phyloP scores from a whole-genome alignment of 495 filamentous ascomycete species.

The Xylona heveae region DNA sequence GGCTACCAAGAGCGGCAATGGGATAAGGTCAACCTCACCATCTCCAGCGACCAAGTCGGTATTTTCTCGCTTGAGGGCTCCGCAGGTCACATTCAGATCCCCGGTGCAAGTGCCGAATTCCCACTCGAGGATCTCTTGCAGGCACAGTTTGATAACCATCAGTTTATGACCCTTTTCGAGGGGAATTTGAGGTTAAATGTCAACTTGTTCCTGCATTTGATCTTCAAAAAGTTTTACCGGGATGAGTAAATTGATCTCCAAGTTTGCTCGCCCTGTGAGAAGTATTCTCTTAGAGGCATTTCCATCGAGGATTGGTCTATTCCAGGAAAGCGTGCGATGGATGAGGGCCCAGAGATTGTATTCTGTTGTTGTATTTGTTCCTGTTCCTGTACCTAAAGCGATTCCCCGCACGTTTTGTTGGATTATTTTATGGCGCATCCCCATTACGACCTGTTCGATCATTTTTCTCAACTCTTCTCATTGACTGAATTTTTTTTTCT shows the following conservation, averaged over 20 bases:
- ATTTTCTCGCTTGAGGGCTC: slow-evolving; percentile 86
- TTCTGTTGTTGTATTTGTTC: too few species aligned
- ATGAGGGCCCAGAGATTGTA: too few species aligned
- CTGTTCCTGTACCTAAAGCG: too few species aligned
- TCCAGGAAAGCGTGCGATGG: too few species aligned
- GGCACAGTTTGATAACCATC: slow-evolving; percentile 88
- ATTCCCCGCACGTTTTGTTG: too few species aligned
- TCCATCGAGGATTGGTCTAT: too few species aligned
- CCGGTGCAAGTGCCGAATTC: slow-evolving; percentile 76
- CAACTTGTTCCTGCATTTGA: slow-evolving; percentile 80
- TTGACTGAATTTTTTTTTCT: too few species aligned
- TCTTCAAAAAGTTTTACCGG: slow-evolving; percentile 96
- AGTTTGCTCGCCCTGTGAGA: too few species aligned
- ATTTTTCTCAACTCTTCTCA: too few species aligned
- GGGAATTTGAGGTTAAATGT: slow-evolving; percentile 77
- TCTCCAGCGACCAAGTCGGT: slow-evolving; percentile 84
- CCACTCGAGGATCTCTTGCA: slow-evolving; percentile 86
- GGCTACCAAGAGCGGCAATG: slow-evolving; percentile 73
- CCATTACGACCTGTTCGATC: too few species aligned
- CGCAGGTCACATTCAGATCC: slow-evolving; percentile 85
- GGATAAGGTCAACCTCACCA: slow-evolving; percentile 81
- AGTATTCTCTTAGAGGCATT: too few species aligned
- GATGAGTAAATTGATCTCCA: slow-evolving; percentile 55
- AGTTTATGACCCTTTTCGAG: slow-evolving; percentile 88
- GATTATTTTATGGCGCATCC: too few species aligned